phyloP scores from a whole-genome alignment of 208 protist species.

The Trichomonas vaginalis region DNA sequence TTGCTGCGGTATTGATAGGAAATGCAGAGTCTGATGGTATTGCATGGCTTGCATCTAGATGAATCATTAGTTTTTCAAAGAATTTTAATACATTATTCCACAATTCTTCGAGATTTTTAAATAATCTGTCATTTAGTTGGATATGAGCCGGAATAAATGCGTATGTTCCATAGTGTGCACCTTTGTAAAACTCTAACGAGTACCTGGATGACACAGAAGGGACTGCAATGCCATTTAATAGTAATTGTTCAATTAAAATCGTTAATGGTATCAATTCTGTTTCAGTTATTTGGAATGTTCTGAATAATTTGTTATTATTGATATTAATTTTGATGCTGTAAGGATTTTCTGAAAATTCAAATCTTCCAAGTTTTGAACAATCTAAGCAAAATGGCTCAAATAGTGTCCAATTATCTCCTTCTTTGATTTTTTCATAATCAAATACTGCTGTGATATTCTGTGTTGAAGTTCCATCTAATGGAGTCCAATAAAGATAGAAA shows the following conservation, averaged over 20 bases:
- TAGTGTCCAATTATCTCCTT: not conserved
- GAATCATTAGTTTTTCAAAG: not conserved
- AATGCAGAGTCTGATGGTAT: not conserved
- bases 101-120: not conserved
- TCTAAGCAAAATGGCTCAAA: not conserved
- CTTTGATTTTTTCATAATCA: not conserved
- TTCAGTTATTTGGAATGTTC: not conserved
- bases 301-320: not conserved
- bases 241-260: not conserved
- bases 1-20: not conserved
- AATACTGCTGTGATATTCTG: not conserved
- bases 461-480: not conserved
- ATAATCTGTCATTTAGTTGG: not conserved
- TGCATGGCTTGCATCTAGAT: not conserved
- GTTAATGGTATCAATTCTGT: not conserved
- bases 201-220: not conserved
- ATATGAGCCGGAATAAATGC: not conserved
- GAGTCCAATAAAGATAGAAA: not conserved
- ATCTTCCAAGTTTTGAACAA: not conserved
- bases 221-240: constrained; percentile 3
- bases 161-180: not conserved
- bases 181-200: not conserved
- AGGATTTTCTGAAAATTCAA: not conserved
- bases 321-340: not conserved
- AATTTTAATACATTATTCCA: not conserved